These are phyloP conservation scores for Prunus kanzakura DNA, from an alignment of 306 rosid genomes.

Conservation along the genomic window DNA sequence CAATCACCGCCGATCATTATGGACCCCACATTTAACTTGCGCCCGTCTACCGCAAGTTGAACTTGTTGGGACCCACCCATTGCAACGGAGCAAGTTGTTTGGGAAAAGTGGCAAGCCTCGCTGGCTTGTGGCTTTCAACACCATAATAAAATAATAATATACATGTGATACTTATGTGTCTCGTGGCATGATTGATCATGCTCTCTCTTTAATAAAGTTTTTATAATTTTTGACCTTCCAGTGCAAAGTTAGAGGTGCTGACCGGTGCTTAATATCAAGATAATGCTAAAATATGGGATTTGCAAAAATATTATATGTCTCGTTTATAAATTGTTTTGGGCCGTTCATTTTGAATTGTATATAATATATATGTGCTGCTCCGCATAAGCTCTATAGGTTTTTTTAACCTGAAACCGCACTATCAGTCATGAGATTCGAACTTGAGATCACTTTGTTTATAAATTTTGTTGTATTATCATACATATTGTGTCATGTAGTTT, in stretches of 20 bases:
- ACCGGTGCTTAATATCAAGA: background rate
- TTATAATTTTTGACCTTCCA: background rate
- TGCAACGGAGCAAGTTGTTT: background rate
- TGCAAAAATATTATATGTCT: background rate
- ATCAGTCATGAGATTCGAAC: accelerated
- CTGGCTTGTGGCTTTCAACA: too few relatives aligned
- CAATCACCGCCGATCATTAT: background rate
- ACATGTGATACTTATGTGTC: too few relatives aligned
- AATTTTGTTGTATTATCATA: too few relatives aligned
- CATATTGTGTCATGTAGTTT: too few relatives aligned
- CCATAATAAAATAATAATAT: too few relatives aligned
- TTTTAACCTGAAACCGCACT: too few relatives aligned
- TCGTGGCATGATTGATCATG: background rate
- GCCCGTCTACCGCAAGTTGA: background rate
- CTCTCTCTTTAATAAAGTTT: background rate
- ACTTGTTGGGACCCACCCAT: background rate
- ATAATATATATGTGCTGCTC: too few relatives aligned
- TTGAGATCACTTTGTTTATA: too few relatives aligned
- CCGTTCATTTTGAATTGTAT: background rate
- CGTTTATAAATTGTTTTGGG: background rate
- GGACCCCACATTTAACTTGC: background rate
- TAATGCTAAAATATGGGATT: background rate
- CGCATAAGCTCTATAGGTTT: too few relatives aligned
- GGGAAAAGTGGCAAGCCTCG: too few relatives aligned
- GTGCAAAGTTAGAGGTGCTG: background rate